Conservation (phyloP, 441 rosid species). For the Aleurites moluccanus region DNA sequence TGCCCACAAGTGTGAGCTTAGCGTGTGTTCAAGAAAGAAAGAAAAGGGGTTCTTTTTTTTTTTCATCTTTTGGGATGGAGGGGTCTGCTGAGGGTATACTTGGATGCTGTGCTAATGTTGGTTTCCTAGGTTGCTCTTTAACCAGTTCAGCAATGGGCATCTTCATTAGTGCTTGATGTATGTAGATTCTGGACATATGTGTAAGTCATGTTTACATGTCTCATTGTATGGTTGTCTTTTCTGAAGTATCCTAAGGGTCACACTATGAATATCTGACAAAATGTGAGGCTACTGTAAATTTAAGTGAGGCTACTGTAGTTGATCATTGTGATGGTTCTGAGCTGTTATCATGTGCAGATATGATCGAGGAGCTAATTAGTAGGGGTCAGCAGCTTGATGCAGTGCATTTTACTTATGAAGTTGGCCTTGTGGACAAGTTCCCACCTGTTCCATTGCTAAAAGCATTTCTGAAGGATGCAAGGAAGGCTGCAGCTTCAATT, state of each 20-base stretch:
- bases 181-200: neutral
- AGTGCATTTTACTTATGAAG: conserved; percentile 91
- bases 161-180: neutral
- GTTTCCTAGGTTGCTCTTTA: neutral
- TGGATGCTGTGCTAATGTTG: neutral
- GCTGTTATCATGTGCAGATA: conserved; percentile 40
- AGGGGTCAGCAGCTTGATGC: conserved; percentile 98
- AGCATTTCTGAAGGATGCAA: conserved; percentile 83
- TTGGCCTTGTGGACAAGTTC: conserved; percentile 76
- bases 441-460: conserved; percentile 89
- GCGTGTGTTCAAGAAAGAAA: too few species aligned
- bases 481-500: conserved; percentile 77
- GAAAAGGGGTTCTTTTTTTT: too few species aligned
- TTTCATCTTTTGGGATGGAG: too few species aligned
- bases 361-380: conserved; percentile 76
- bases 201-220: neutral
- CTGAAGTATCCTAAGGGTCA: neutral
- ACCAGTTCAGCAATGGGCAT: neutral
- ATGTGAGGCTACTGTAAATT: neutral
- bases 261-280: neutral
- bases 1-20: too few species aligned
- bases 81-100: neutral
- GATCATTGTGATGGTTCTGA: conserved; percentile 14
- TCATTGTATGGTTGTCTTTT: neutral
- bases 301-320: neutral